phyloP scores from a whole-genome alignment of 177 flowering plant genomes.

The Vitis hybrid region DNA sequence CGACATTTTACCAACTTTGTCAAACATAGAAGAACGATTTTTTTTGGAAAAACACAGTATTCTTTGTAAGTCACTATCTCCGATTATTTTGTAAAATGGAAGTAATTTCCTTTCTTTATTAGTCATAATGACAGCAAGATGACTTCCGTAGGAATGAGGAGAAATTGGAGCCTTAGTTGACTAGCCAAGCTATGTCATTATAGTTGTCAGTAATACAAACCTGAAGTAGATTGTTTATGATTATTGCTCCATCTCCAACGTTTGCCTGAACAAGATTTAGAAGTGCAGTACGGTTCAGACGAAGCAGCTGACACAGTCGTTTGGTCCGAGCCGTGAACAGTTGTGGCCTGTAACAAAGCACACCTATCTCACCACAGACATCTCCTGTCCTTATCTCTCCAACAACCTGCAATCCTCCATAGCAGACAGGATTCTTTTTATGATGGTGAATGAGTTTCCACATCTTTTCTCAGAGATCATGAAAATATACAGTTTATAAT shows the following conservation, averaged over 20 bases:
- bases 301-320: constrained; percentile 59
- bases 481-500: background rate
- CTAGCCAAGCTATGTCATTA: background rate
- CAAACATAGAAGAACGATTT: too few species aligned
- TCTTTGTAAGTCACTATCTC: too few species aligned
- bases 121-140: too few species aligned
- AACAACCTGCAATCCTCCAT: constrained; percentile 24
- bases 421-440: background rate
- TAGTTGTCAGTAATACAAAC: constrained; percentile 8
- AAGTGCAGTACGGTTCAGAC: constrained; percentile 56
- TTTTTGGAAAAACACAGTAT: too few species aligned
- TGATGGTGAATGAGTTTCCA: background rate
- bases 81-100: too few species aligned
- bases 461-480: background rate
- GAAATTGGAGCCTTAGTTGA: too few species aligned
- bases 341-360: constrained; percentile 50
- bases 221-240: constrained; percentile 68
- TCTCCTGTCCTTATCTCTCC: constrained; percentile 40
- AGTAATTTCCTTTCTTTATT: too few species aligned
- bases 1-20: too few species aligned
- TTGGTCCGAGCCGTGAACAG: constrained; percentile 41
- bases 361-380: constrained; percentile 42
- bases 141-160: too few species aligned
- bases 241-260: constrained; percentile 75
- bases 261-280: constrained; percentile 60